Conservation (phyloP, 2,329 filamentous ascomycete genomes). For the Ceratocystis ficicola region DNA sequence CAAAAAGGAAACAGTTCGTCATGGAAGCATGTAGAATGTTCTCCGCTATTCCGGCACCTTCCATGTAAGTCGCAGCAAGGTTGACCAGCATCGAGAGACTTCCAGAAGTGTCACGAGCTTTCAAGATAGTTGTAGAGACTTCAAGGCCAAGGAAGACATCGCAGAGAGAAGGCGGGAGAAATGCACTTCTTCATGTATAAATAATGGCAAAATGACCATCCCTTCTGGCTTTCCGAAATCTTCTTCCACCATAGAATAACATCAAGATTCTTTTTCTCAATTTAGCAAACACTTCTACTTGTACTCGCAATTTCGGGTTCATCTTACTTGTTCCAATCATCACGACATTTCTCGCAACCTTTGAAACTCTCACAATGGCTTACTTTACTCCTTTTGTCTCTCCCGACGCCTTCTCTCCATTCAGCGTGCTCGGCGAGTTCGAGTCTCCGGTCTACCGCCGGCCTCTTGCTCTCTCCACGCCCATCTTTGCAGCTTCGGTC, state of each 20-base stretch:
- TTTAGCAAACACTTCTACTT: neutral
- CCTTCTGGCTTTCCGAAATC: neutral
- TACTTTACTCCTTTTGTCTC: slow-evolving; percentile 11
- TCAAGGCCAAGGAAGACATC: neutral
- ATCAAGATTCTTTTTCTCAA: neutral
- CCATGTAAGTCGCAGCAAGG: neutral
- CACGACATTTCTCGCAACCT: neutral
- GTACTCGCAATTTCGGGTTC: neutral
- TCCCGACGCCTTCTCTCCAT: neutral
- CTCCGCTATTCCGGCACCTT: slow-evolving; percentile 10
- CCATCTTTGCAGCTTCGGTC: neutral
- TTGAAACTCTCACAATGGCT: neutral
- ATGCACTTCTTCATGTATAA: neutral
- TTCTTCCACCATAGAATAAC: neutral
- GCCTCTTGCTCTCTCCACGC: neutral
- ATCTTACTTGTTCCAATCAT: neutral
- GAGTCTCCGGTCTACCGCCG: neutral
- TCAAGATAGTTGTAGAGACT: neutral
- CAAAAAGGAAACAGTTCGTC: neutral
- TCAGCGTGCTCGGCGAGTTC: neutral
- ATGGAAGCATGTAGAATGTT: slow-evolving; percentile 14
- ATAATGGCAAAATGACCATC: neutral
- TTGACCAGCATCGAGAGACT: neutral
- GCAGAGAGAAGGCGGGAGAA: no score
- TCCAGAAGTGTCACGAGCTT: slow-evolving; percentile 1